These are phyloP conservation scores for Phoma sp. DNA, from an alignment of 2,329 filamentous ascomycete species.

Conservation along the genomic window DNA sequence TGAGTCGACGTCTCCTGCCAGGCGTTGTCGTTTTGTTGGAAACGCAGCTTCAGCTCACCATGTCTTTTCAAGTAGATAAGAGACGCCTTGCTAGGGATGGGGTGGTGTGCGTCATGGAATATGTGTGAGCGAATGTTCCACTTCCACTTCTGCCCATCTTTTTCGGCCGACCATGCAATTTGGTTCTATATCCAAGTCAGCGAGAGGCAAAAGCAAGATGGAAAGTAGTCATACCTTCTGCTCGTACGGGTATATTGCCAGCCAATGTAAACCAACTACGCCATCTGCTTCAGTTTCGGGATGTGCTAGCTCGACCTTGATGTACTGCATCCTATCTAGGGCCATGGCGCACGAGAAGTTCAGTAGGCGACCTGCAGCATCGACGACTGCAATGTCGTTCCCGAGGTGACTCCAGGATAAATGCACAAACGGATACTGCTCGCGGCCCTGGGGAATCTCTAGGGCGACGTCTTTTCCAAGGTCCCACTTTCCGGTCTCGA, in stretches of 20 bases:
- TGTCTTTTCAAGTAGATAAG: slow-evolving; percentile 78
- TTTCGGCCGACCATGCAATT: slow-evolving; percentile 50
- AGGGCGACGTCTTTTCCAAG: slow-evolving; percentile 74
- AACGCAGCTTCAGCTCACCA: slow-evolving; percentile 77
- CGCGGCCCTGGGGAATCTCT: slow-evolving; percentile 66
- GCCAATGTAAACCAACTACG: slow-evolving; percentile 86
- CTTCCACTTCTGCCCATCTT: slow-evolving; percentile 62
- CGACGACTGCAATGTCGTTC: slow-evolving; percentile 82
- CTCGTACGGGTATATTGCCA: slow-evolving; percentile 57
- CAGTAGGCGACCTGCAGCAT: slow-evolving; percentile 77
- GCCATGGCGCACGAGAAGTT: slow-evolving; percentile 75
- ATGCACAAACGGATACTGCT: slow-evolving; percentile 74
- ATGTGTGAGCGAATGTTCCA: slow-evolving; percentile 72
- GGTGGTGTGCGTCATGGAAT: slow-evolving; percentile 75
- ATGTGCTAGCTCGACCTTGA: slow-evolving; percentile 70
- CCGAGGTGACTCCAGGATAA: slow-evolving; percentile 80
- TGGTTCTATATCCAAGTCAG: slow-evolving; percentile 36
- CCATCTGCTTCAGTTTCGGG: slow-evolving; percentile 75
- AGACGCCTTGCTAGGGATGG: slow-evolving; percentile 72
- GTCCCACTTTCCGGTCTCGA: slow-evolving; percentile 74
- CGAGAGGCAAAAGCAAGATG: background rate
- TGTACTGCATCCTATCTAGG: slow-evolving; percentile 73
- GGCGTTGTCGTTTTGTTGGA: slow-evolving; percentile 73
- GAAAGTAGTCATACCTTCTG: slow-evolving; percentile 38
- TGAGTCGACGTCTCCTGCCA: slow-evolving; percentile 77